A percentile compares a stretch with the other conserved stretches of the same genome.
Conservation (phyloP, 257 asterid species). For the Eustoma russellianum region DNA sequence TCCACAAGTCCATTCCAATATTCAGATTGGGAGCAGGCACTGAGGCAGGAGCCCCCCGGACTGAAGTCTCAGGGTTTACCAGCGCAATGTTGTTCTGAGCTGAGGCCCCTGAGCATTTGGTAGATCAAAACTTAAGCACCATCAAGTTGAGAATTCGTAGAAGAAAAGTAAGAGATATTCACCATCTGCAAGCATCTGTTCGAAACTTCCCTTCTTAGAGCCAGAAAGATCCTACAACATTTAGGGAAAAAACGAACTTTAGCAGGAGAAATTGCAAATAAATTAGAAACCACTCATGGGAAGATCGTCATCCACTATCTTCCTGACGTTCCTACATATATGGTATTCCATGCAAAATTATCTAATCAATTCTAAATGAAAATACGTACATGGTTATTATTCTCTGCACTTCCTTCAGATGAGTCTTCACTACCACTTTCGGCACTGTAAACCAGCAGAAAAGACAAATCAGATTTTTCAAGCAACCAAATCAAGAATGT, state of each 20-base stretch:
- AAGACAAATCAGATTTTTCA: conserved; percentile 16
- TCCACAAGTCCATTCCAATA: conserved; percentile 94
- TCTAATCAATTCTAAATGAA: neutral
- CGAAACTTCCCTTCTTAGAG: conserved; percentile 80
- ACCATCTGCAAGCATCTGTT: conserved; percentile 97
- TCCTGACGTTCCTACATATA: no score
- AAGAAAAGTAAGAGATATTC: conserved; percentile 14
- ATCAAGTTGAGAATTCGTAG: neutral
- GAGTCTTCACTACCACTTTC: conserved; percentile 87
- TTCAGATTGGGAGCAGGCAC: conserved; percentile 69
- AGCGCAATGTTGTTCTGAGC: conserved; percentile 47
- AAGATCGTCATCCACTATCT: neutral
- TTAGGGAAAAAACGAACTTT: conserved; percentile 1
- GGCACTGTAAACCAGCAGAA: conserved; percentile 48
- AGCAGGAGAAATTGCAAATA: neutral
- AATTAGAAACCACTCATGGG: neutral
- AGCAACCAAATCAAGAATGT: neutral
- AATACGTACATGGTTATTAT: conserved; percentile 45
- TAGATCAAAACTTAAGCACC: conserved; percentile 2
- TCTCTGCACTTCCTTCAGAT: conserved; percentile 75
- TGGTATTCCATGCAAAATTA: neutral
- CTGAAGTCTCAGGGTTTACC: conserved; percentile 41
- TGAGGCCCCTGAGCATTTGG: conserved; percentile 47
- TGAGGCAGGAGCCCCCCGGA: conserved; percentile 60
- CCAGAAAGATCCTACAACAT: conserved; percentile 52